A percentile compares a stretch with the other conserved stretches of the same genome.
These are phyloP conservation scores for Trichoderma harzianum DNA, from an alignment of 2,329 filamentous ascomycete species.

Conservation along the genomic window DNA sequence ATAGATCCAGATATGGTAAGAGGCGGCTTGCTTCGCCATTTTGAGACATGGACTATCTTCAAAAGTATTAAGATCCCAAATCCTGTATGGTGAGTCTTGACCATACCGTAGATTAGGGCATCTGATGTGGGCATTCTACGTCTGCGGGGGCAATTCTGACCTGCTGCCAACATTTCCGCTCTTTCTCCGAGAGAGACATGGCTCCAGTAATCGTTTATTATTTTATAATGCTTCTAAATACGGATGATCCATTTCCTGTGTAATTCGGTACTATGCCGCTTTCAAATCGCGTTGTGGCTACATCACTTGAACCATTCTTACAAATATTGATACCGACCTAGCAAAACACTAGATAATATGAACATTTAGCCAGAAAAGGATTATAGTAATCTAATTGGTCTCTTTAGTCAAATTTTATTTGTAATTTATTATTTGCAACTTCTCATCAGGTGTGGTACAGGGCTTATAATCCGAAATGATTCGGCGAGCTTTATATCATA, in stretches of 20 bases:
- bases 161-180: not conserved
- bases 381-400: not conserved
- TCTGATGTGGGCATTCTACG: not conserved
- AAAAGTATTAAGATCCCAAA: not conserved
- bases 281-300: not conserved
- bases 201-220: not conserved
- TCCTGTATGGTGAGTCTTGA: not conserved
- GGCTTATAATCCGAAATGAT: not conserved
- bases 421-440: not conserved
- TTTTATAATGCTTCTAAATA: not conserved
- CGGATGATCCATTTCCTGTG: not conserved
- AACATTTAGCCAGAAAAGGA: not conserved
- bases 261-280: not conserved
- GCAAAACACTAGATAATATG: not conserved
- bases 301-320: not conserved
- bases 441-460: not conserved
- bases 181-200: not conserved
- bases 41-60: not conserved
- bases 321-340: not conserved
- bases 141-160: not conserved
- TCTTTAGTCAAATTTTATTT: not conserved
- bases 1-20: not conserved
- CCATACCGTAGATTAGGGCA: not conserved
- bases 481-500: not conserved
- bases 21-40: not conserved